These are phyloP conservation scores for Botrytis squamosa DNA, from an alignment of 2,329 filamentous ascomycete species.

Conservation along the genomic window DNA sequence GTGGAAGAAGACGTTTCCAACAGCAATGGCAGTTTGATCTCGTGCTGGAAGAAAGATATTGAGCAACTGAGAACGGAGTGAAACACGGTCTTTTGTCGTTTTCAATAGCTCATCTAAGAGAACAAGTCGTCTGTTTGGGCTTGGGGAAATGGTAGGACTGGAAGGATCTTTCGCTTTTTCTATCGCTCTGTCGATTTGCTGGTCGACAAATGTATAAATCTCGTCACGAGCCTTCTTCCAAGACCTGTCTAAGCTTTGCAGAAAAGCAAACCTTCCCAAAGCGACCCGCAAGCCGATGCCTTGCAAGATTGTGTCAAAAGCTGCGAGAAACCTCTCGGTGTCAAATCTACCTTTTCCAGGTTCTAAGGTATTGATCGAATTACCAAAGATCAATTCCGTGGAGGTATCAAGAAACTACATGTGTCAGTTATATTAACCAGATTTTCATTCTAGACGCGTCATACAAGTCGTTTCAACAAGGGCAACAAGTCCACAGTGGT, in stretches of 20 bases:
- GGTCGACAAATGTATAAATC: not conserved
- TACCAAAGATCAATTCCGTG: not conserved
- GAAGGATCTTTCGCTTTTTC: not conserved
- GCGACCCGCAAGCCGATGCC: not conserved
- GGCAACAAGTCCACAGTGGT: not conserved
- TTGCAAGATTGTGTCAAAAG: not conserved
- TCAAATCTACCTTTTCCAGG: not conserved
- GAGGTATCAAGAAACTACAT: not conserved
- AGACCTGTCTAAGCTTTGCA: not conserved
- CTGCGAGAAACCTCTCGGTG: not conserved
- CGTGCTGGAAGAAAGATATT: not conserved
- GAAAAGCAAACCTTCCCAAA: not conserved
- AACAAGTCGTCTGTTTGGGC: not conserved
- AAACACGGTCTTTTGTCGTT: not conserved
- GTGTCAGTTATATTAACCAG: not conserved
- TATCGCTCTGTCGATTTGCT: not conserved
- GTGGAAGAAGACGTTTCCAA: not conserved
- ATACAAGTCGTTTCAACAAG: not conserved
- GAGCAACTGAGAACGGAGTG: not conserved
- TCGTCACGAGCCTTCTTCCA: not conserved
- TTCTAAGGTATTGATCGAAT: not conserved
- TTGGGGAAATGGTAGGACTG: not conserved
- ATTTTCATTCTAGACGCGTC: not conserved
- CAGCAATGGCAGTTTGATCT: slow-evolving; percentile 3
- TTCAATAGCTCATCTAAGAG: not conserved